Base-by-base conservation (phyloP, 208 protist genomes). In the Wallacemonas sp. region DNA sequence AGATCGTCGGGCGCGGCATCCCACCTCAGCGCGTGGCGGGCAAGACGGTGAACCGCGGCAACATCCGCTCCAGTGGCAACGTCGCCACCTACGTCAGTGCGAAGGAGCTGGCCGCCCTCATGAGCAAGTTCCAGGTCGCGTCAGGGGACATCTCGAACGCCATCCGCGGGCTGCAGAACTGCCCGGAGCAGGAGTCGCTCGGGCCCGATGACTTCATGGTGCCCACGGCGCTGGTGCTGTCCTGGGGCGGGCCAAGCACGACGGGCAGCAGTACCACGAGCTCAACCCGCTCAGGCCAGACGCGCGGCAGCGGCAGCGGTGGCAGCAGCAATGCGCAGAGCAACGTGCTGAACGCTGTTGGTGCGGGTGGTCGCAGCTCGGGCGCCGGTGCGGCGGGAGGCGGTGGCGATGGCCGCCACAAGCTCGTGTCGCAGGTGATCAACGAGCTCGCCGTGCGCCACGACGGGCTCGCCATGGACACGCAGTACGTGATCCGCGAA, bases 391-490 rank as follows among this genome's bases (percentile, higher is more conserved):
- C 21, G 4, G 23, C n/a, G 3, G 38, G 57, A 48, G 30, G 38
- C 19, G 38, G 68, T 46, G 38, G 21, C 17, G 61, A 23, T 24
- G 36, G 16, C 12, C 56, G 60, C 26, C 77, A 75, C 33, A 81
- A 88, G 68, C 88, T 88, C 77, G 72, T 94, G 26, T 70, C 81
- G 23, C 77, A 92, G 38, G 83, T 93, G 17, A 65, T 93, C 41
- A 79, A 90, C 52, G 83, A 93, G 46, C 74, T 95, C 11, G 43
- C 87, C 24, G 64, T 83, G 54, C 68, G 56, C 32, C 66, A 93
- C 63, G 92, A 96, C 62, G 92, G 92, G 19, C 61, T 80, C 17
- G 84, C 82, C 21, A 83, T 85, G 72, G 92, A 96, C 48, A 61
- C 95, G 47, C 76, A 81, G 52, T 96, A 95, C 76, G 66, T 81